Evolutionary conservation across 352 stramenopile species (phyloP).

Genomic region (Pythium aristosporum): DNA sequence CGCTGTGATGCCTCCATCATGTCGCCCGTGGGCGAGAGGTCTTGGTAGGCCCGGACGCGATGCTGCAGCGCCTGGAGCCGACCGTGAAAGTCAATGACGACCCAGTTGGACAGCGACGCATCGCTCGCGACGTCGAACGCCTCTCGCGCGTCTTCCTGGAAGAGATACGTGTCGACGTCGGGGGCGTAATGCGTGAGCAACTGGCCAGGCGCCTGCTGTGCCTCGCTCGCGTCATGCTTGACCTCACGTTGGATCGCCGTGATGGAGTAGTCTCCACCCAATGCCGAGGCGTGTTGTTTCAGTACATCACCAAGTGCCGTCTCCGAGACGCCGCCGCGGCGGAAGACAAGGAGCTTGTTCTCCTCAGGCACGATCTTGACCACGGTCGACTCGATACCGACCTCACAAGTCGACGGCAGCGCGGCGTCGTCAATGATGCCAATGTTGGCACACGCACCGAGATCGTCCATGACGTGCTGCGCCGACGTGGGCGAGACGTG

Average conservation of each 20-base stretch:
- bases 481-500: constrained; percentile 97
- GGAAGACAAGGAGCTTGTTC: constrained; percentile 84
- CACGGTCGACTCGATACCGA: constrained; percentile 95
- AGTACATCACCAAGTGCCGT: constrained; percentile 61
- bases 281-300: constrained; percentile 33
- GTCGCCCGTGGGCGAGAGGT: constrained; percentile 72
- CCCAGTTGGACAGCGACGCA: constrained; percentile 50
- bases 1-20: constrained; percentile 65
- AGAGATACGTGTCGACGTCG: constrained; percentile 90
- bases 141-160: constrained; percentile 43
- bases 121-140: constrained; percentile 33
- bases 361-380: constrained; percentile 86
- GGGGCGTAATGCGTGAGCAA: constrained; percentile 98
- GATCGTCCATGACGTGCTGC: constrained; percentile 96
- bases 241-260: constrained; percentile 66
- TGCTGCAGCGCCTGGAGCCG: constrained; percentile 45
- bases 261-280: constrained; percentile 56
- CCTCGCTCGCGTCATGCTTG: constrained; percentile 62
- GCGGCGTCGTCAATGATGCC: constrained; percentile 74
- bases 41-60: constrained; percentile 65
- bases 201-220: constrained; percentile 93
- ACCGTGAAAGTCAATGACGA: constrained; percentile 82
- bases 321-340: constrained; percentile 85
- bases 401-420: constrained; percentile 56
- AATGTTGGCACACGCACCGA: constrained; percentile 89